Base-by-base conservation (phyloP, 1,284 basidiomycete species). In the Trichosporon sp. region DNA sequence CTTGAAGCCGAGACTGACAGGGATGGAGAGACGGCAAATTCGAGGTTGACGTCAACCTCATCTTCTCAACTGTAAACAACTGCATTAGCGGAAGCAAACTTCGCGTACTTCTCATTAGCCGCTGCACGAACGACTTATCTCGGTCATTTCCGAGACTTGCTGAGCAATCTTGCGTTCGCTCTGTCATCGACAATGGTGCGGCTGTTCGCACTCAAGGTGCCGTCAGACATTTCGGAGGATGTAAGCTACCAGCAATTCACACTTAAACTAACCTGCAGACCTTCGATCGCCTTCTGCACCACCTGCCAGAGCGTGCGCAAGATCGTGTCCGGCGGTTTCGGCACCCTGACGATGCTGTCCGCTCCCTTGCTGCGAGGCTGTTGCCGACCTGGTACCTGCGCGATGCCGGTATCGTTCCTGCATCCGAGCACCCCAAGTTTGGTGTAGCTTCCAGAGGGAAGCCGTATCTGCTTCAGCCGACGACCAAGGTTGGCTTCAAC, bases 341-440 rank as follows among this genome's bases (percentile, higher is more conserved):
- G 10, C 74, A 79, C 12, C 75, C 70, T 21, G 75, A 70, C 1
- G 79, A 80, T 68, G 72, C 78, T 0, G 69, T 79, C 32, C 72
- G 79, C 76, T 79, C 79, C 0, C 64, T 81, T 0, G 78, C 78
- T 2, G 79, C 79, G 4, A 74, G 78, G 3, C 74, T 82, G 11
- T 72, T 78, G 3, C 77, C 78, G 14, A 78, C 76, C 11, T 83
- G 78, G 76, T 82, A 80, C 66, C 71, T 82, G 31, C 73, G 75
- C 32, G 32, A 16, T 0, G 19, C 75, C 0, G 67, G 68, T 2
- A 70, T 78, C 6, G 31, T 81, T 10, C 43, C 69, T 0, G 59
- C 68, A 0, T 40, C 63, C 6, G 61, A 70, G 2, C 66, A 73
- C 21, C 76, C 75, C 0, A 46, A 7, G n/a, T 80, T 81, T 66